Evolutionary conservation across 768 basidiomycete species (phyloP), one percentile per base, ranked within the genome.

Genomic region (Leucosporidium creatinivorum): DNA sequence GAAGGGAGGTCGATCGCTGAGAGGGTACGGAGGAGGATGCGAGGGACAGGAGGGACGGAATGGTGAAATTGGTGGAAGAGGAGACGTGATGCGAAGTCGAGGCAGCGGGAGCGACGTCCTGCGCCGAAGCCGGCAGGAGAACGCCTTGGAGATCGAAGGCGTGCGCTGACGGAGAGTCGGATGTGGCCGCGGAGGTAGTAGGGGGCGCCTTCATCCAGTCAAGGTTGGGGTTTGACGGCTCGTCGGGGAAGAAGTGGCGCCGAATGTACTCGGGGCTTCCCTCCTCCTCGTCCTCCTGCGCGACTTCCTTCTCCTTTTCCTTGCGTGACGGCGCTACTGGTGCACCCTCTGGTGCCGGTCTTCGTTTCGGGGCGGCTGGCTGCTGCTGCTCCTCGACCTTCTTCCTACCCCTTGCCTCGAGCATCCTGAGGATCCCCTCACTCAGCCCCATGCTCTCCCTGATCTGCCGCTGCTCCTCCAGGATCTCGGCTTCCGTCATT

Each of bases 221-320:
- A 13, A 96, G 80, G 57, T 84, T 85, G 9, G 91, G 86, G 70
- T 91, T 85, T 72, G 87, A 78, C 6, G 86, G 82, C 1, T 85
- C 84, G 64, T 83, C 78, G 0, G 93, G 89, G 75, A 96, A 96
- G 79, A 86, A 94, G 49, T 86, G 86, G 30, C 82, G 83, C 30
- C 90, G 87, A 65, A 94, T 93, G 74, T 88, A 84, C 76, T 91
- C 90, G 4, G 91, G 85, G 0, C 87, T 86, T 9, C 89, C 89
- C 75, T 88, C 87, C 70, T 79, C 77, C 19, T 66, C 67, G 10
- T 57, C 66, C 28, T 68, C 70, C 4, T 13, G 50, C 13, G 25
- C 15, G 55, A 31, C 12, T 12, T 31, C 55, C 55, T 30, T 26
- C 55, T 44, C 39, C 39, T 44, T 44, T 3, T 44, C 23, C n/a